Conservation (phyloP, 139 green algal species). For the Pleodorina starrii region DNA sequence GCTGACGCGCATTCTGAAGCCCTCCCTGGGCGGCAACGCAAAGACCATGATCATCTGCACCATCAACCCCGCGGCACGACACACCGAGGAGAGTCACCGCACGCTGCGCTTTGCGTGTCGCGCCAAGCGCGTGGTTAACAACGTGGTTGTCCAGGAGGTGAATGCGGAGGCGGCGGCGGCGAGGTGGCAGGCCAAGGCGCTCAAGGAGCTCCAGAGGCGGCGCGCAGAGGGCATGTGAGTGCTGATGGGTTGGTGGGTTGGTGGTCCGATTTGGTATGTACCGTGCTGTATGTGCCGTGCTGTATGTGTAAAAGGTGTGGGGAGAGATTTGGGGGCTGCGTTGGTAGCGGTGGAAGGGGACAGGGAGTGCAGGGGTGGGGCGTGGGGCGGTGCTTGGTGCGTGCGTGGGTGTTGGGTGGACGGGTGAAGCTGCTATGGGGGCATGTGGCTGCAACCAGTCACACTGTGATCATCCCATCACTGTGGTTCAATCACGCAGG, state of each 20-base stretch:
- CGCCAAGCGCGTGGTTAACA: slow-evolving; percentile 96
- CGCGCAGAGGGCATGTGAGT: slow-evolving; percentile 62
- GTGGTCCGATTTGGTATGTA: too few species aligned
- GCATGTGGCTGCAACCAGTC: too few species aligned
- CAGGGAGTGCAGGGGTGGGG: too few species aligned
- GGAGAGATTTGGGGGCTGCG: too few species aligned
- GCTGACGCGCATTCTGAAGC: slow-evolving; percentile 94
- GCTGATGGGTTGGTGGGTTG: too few species aligned
- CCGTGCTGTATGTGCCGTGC: too few species aligned
- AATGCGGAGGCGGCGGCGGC: slow-evolving; percentile 85
- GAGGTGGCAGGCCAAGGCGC: slow-evolving; percentile 93
- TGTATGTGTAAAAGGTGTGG: too few species aligned
- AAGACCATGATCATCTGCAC: slow-evolving; percentile 97
- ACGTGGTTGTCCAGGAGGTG: slow-evolving; percentile 89
- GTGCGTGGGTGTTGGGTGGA: too few species aligned
- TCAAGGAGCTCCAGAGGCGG: slow-evolving; percentile 77
- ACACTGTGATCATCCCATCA: too few species aligned
- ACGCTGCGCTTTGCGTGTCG: slow-evolving; percentile 85
- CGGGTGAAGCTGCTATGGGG: too few species aligned
- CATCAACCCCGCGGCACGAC: slow-evolving; percentile 88
- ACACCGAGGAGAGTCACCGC: slow-evolving; percentile 92
- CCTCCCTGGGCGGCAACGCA: slow-evolving; percentile 94
- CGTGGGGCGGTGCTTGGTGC: too few species aligned
- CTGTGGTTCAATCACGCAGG: neutral
- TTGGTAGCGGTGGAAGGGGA: too few species aligned